Evolutionary conservation across 2,329 filamentous ascomycete species (phyloP).

Genomic region (Colletotrichum gigasporum): DNA sequence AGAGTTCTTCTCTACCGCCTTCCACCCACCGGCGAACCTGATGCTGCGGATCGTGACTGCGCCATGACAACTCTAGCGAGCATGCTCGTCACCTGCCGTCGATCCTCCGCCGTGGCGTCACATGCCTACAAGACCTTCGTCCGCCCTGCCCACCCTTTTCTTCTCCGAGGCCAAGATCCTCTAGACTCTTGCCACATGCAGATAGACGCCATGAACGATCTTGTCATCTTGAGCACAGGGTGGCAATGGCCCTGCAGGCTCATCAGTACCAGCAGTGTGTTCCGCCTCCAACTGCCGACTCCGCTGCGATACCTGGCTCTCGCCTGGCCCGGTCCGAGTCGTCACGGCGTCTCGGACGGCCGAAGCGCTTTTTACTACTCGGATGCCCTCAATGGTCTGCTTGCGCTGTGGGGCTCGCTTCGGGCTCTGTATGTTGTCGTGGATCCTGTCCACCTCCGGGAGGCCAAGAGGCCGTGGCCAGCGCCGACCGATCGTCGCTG

Average conservation of each 20-base stretch:
- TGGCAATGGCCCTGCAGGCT: constrained; percentile 11
- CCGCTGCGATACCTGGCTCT: background rate
- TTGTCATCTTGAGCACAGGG: background rate
- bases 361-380: background rate
- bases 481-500: background rate
- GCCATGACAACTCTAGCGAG: background rate
- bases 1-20: constrained; percentile 6
- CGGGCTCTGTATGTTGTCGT: background rate
- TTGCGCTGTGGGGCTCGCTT: background rate
- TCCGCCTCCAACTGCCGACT: background rate
- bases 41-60: constrained; percentile 2
- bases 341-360: background rate
- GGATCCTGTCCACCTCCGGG: constrained; percentile 1
- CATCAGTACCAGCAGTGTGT: constrained; percentile 2
- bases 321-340: background rate
- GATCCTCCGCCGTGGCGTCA: background rate
- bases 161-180: background rate
- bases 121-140: background rate
- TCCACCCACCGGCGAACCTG: background rate
- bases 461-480: background rate
- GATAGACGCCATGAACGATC: background rate
- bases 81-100: constrained; percentile 5
- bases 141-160: background rate
- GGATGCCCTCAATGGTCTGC: background rate
- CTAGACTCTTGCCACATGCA: background rate